Evolutionary conservation across 106 monocot species (phyloP), one percentile per base, ranked within the genome.

Genomic region (Allium cepa): DNA sequence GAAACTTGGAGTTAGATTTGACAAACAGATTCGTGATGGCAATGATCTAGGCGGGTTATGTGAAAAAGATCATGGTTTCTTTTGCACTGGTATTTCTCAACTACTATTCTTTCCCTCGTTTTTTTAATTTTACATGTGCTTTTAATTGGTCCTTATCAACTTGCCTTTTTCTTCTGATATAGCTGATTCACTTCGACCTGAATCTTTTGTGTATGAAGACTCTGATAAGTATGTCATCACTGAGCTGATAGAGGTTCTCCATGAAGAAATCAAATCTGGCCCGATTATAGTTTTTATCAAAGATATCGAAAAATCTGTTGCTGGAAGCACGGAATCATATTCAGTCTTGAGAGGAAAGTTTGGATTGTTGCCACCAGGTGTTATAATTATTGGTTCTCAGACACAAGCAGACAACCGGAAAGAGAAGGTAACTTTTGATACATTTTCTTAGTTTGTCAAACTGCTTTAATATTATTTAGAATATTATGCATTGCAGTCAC

Each of bases 1-100:
- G 11, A 97, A 97, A 73, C 68, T 92, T 84, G 97, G 97, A 57
- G 92, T 97, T 58, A 79, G 97, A 84, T 97, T 97, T 78, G 97
- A 97, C 80, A 92, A 73, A 64, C 79, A 78, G 77, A 84, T 97
- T 68, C 68, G 75, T 60, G 89, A 92, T 67, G 97, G 97, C 18
- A 97, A 78, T 69, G 90, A 97, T 70, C 86, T 97, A 69, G 97
- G 97, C 22, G 92, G 92, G 10, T 78, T 92, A 71, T 97, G 97
- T 73, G 97, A 97, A 79, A 79, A 89, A 76, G 92, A 97, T 55
- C 97, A 84, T 80, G 97, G 97, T 12, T 92, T 92, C 73, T 97
- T 97, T 73, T 97, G 97, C 82, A 53, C 77, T 64, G 84, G 97
- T 97, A 22, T 71, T n/a, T 84, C 53, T 51, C 64, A 22, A 36